Percentiles rank a stretch among this genome's conserved stretches.
Evolutionary conservation across 768 basidiomycete species (phyloP).

Genomic region (Tricholoma flavovirens): DNA sequence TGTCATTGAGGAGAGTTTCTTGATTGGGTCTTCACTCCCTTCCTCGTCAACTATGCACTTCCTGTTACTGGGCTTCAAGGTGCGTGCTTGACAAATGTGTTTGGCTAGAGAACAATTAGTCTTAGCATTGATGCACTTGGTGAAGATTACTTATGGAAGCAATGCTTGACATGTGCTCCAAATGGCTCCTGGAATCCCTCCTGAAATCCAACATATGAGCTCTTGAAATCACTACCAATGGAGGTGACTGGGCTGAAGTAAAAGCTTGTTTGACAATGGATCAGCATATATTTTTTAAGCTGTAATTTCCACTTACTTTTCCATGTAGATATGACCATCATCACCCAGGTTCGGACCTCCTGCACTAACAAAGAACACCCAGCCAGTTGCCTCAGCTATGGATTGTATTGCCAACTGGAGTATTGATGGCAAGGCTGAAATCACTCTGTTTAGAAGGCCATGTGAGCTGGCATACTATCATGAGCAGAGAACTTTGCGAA

Average conservation of each 20-base stretch:
- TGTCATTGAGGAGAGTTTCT: not conserved
- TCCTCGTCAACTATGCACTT: not conserved
- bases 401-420: not conserved
- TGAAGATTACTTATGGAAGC: not conserved
- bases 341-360: not conserved
- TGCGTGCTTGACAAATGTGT: not conserved
- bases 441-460: not conserved
- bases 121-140: not conserved
- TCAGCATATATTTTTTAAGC: not conserved
- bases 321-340: constrained; percentile 6
- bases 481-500: not conserved
- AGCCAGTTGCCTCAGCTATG: constrained; percentile 7
- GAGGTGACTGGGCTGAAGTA: not conserved
- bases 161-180: not conserved
- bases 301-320: constrained; percentile 4
- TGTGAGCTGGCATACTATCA: not conserved
- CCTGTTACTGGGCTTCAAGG: not conserved
- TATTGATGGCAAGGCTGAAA: not conserved
- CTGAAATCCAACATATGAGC: not conserved
- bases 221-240: not conserved
- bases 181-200: not conserved
- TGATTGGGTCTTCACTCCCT: not conserved
- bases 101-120: not conserved
- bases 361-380: constrained; percentile 7
- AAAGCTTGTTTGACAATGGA: not conserved